These are phyloP conservation scores for Fraxinus floribunda DNA, from an alignment of 305 asterid species.

Conservation along the genomic window DNA sequence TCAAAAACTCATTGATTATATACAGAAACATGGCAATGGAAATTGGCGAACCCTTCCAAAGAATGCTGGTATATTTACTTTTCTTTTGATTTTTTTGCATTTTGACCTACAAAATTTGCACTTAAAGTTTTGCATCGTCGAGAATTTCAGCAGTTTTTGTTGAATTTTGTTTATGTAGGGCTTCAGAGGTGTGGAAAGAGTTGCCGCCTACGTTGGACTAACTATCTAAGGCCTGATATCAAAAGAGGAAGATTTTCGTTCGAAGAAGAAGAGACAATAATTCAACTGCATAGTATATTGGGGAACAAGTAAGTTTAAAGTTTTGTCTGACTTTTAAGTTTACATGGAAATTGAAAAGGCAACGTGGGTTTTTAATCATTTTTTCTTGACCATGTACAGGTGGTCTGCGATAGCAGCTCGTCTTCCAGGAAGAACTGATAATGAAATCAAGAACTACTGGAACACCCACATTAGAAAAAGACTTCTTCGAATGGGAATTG, in stretches of 20 bases:
- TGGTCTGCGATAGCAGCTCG: constrained; percentile 92
- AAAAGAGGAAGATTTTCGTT: constrained; percentile 78
- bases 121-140: neutral
- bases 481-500: constrained; percentile 87
- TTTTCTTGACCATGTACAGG: constrained; percentile 30
- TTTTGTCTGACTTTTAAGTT: neutral
- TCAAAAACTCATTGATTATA: constrained; percentile 61
- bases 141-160: neutral
- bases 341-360: neutral
- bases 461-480: constrained; percentile 79
- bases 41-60: constrained; percentile 80
- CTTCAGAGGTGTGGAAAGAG: constrained; percentile 92
- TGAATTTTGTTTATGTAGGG: constrained; percentile 33
- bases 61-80: constrained; percentile 43
- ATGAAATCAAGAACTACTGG: constrained; percentile 88
- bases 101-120: neutral
- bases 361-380: neutral
- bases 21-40: constrained; percentile 61
- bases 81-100: neutral
- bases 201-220: constrained; percentile 90
- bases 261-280: constrained; percentile 83
- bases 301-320: constrained; percentile 70
- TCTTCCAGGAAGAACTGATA: constrained; percentile 86
- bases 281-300: constrained; percentile 75
- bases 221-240: constrained; percentile 82